A percentile compares a stretch with the other conserved stretches of the same genome.
Conservation (phyloP, 78 protist genomes). For the Chrysochromulina parva region DNA sequence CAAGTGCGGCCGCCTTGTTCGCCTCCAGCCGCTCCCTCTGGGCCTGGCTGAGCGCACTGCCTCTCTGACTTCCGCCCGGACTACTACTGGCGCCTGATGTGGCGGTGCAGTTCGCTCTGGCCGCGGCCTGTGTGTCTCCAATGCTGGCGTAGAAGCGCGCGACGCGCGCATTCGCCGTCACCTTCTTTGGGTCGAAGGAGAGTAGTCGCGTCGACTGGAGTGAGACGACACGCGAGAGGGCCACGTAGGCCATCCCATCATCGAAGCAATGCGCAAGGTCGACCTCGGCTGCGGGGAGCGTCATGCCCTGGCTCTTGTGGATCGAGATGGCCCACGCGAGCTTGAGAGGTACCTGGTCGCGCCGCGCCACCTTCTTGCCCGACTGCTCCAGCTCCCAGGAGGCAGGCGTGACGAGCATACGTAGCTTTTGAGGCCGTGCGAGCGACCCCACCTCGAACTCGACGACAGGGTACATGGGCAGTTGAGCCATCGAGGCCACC, state of each 20-base stretch:
- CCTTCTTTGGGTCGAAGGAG: background rate
- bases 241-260: constrained; percentile 51
- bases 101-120: no score
- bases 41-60: no score
- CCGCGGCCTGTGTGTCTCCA: background rate
- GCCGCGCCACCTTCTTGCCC: background rate
- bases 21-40: no score
- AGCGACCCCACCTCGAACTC: no score
- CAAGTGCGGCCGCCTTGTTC: no score
- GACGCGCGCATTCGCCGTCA: constrained; percentile 24
- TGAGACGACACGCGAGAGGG: constrained; percentile 35
- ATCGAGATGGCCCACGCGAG: constrained; percentile 58
- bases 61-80: no score
- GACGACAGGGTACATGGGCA: no score
- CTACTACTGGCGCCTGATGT: no score
- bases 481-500: no score
- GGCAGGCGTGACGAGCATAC: no score
- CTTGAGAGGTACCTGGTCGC: constrained; percentile 45
- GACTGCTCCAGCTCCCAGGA: background rate
- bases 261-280: constrained; percentile 28
- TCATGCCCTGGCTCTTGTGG: constrained; percentile 59
- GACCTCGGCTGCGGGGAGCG: constrained; percentile 8
- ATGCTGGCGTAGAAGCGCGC: background rate
- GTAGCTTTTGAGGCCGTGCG: no score
- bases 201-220: constrained; percentile 1